Evolutionary conservation across 257 asterid genomes (phyloP), one percentile per base, ranked within the genome.

Genomic region (Primulina tabacum): DNA sequence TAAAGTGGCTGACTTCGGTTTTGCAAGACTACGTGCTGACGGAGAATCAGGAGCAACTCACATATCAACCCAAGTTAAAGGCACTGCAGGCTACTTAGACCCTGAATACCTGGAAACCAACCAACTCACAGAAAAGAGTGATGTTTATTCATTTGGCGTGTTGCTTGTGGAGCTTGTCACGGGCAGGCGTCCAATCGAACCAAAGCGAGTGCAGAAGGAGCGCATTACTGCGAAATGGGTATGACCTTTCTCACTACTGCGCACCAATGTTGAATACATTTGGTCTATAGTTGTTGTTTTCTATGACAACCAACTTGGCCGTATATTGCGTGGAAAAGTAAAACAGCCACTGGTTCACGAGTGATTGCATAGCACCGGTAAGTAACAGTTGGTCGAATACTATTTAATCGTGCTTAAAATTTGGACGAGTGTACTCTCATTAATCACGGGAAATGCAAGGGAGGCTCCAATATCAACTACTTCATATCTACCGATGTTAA

Each of bases 21-120:
- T 87, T 73, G 96, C 96, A 10, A 82, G 91, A 53, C 17, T 79
- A 62, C 18, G 55, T 12, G 89, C 61, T 65, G 65, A 66, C 50
- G 90, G 83, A 58, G 89, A 89, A 55, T 67, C 85, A 2, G 57
- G 26, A 2, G 85, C 82, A 11, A 84, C 92, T 66, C 90, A 87
- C 75, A 77, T 87, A 30, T 84, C 89, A 10, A 87, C 96, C 6
- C 85, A 85, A 55, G 77, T 88, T 29, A 90, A 88, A 80, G 96
- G 96, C 73, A 88, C 95, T 2, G 84, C 90, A 12, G 95, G 96
- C 18, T 88, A 90, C 75, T 68, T 88, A 76, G 96, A 90, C 72
- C 96, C 95, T 34, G 95, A 86, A 69, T 90, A 90, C 69, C 65
- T 86, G 33, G 77, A 50, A 76, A 84, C 90, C 2, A 81, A 84